phyloP scores from a whole-genome alignment of 1,139 yeast species.

The Diutina mesorugosa region DNA sequence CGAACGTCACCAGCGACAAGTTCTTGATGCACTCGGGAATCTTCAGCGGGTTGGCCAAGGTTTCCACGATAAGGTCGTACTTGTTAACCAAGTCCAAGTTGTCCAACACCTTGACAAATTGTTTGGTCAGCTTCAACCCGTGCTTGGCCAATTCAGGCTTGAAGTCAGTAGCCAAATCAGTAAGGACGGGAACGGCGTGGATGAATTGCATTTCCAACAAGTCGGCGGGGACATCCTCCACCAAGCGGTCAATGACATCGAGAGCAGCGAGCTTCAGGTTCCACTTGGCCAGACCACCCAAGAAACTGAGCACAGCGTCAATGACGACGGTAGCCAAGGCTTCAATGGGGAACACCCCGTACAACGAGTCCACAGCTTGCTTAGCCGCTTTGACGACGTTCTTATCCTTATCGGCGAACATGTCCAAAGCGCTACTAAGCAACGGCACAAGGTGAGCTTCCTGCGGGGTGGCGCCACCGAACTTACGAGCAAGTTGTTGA shows the following conservation, averaged over 20 bases:
- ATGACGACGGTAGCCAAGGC: slow-evolving; percentile 63
- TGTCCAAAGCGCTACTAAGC: slow-evolving; percentile 46
- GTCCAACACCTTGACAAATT: slow-evolving; percentile 72
- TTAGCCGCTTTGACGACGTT: slow-evolving; percentile 77
- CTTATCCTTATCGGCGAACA: slow-evolving; percentile 74
- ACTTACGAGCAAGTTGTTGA: slow-evolving; percentile 52
- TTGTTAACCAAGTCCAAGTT: slow-evolving; percentile 86
- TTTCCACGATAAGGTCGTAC: slow-evolving; percentile 72
- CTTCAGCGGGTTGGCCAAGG: slow-evolving; percentile 79
- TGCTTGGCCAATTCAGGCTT: slow-evolving; percentile 90
- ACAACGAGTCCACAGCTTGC: slow-evolving; percentile 52
- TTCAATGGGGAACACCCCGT: slow-evolving; percentile 64
- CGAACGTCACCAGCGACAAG: slow-evolving; percentile 88
- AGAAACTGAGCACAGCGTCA: slow-evolving; percentile 46
- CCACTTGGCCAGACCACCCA: slow-evolving; percentile 86
- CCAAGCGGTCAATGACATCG: slow-evolving; percentile 54
- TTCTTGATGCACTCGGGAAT: slow-evolving; percentile 86
- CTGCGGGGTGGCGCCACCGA: slow-evolving; percentile 56
- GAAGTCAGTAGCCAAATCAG: slow-evolving; percentile 87
- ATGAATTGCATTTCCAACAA: slow-evolving; percentile 72
- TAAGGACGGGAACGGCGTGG: slow-evolving; percentile 69
- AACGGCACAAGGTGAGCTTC: slow-evolving; percentile 63
- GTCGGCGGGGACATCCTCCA: slow-evolving; percentile 77
- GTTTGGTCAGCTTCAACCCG: slow-evolving; percentile 58
- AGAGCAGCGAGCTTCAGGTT: slow-evolving; percentile 78